Evolutionary conservation across 805 yeast genomes (phyloP).

Genomic region (Candida xiaguanensis): DNA sequence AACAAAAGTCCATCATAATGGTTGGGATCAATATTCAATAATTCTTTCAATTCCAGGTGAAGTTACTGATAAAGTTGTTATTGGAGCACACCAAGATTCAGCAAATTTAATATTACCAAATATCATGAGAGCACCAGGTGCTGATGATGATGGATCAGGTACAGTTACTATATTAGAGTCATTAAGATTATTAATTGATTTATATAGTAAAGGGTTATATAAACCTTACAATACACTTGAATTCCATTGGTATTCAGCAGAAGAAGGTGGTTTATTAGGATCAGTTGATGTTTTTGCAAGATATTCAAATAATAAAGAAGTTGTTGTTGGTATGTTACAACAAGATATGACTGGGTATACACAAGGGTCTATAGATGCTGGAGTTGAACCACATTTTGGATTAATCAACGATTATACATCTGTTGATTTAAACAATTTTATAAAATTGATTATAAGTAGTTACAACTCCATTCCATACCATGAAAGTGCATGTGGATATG

Average conservation of each 20-base stretch:
- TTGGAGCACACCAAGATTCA: conserved; percentile 91
- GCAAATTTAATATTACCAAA: conserved; percentile 70
- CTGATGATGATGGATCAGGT: conserved; percentile 93
- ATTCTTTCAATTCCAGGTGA: conserved; percentile 62
- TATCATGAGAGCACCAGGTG: conserved; percentile 79
- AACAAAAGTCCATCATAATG: conserved; percentile 52
- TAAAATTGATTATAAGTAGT: conserved; percentile 55
- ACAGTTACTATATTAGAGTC: conserved; percentile 76
- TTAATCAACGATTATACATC: conserved; percentile 70
- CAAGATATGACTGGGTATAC: conserved; percentile 93
- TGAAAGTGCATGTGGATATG: conserved; percentile 83
- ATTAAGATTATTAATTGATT: conserved; percentile 54
- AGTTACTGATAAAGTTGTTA: conserved; percentile 52
- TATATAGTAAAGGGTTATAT: conserved; percentile 30
- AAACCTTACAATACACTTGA: conserved; percentile 72
- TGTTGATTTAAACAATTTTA: conserved; percentile 50
- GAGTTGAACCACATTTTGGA: conserved; percentile 68
- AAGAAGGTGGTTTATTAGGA: conserved; percentile 89
- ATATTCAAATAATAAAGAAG: conserved; percentile 42
- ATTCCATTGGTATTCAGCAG: conserved; percentile 94
- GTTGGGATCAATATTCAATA: conserved; percentile 77
- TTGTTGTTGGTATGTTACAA: conserved; percentile 81
- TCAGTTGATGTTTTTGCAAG: conserved; percentile 70
- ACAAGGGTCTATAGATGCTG: conserved; percentile 45
- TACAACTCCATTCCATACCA: conserved; percentile 68